Conservation (phyloP, 2,329 filamentous ascomycete genomes). For the Trichothecium roseum region DNA sequence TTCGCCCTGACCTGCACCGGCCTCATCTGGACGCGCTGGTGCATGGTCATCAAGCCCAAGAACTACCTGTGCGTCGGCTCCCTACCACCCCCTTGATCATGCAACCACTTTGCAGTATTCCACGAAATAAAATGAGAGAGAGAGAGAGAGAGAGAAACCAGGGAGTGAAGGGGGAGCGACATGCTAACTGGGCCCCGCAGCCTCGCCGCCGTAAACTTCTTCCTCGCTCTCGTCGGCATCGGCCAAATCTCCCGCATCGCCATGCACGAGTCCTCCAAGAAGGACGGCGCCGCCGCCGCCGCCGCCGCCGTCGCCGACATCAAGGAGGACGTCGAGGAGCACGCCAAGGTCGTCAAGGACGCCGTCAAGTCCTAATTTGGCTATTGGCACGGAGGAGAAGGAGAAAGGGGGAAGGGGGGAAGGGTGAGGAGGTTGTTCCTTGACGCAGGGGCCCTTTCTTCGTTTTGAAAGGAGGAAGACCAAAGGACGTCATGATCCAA, state of each 20-base stretch:
- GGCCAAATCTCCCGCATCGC: conserved; percentile 74
- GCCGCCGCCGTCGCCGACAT: conserved; percentile 25
- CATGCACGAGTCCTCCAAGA: conserved; percentile 50
- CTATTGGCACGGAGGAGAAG: too few relatives aligned
- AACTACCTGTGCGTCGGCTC: conserved; percentile 64
- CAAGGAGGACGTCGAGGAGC: conserved; percentile 27
- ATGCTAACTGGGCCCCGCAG: too few relatives aligned
- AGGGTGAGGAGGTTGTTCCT: too few relatives aligned
- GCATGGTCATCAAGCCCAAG: conserved; percentile 87
- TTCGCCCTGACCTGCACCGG: conserved; percentile 81
- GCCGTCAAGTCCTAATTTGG: conserved; percentile 13
- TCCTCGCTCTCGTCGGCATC: conserved; percentile 80
- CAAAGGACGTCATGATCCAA: too few relatives aligned
- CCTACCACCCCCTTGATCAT: neutral
- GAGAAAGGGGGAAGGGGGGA: too few relatives aligned
- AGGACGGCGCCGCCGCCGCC: conserved; percentile 30
- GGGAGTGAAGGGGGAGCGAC: neutral
- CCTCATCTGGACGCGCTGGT: conserved; percentile 97
- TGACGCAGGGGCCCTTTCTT: too few relatives aligned
- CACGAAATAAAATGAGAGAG: too few relatives aligned
- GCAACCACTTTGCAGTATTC: neutral
- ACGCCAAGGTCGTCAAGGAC: conserved; percentile 14
- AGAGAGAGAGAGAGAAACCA: neutral
- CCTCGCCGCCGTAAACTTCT: conserved; percentile 95
- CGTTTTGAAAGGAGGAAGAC: too few relatives aligned